A percentile compares a stretch with the other conserved stretches of the same genome.
phyloP scores from a whole-genome alignment of 2,329 filamentous ascomycete species.

The Xylariomycetidae sp. region DNA sequence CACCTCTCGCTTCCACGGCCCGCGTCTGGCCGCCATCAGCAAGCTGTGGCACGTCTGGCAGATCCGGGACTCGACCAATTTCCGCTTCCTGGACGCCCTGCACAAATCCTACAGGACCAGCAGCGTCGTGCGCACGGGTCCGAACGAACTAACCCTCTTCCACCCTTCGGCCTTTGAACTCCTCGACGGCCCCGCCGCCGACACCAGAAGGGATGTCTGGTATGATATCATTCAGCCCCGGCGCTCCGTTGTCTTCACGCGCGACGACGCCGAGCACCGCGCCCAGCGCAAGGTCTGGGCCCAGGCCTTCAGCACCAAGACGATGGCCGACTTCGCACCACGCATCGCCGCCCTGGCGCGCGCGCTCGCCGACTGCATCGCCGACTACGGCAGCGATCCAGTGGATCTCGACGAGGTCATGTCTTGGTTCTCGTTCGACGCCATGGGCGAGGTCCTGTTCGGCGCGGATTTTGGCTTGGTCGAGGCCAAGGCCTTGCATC shows the following conservation, averaged over 20 bases:
- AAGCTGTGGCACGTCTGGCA: slow-evolving; percentile 18
- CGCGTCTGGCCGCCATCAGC: slow-evolving; percentile 24
- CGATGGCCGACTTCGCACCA: slow-evolving; percentile 13
- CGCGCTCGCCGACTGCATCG: slow-evolving; percentile 9
- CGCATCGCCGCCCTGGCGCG: slow-evolving; percentile 8
- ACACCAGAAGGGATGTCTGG: slow-evolving; percentile 15
- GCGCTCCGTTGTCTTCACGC: slow-evolving; percentile 15
- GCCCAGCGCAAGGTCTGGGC: slow-evolving; percentile 13
- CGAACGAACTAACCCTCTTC: slow-evolving; percentile 15
- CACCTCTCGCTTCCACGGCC: slow-evolving; percentile 25
- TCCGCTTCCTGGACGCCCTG: slow-evolving; percentile 12
- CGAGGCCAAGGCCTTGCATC: slow-evolving; percentile 6
- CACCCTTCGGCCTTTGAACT: slow-evolving; percentile 11
- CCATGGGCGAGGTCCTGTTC: slow-evolving; percentile 15
- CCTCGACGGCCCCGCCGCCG: slow-evolving; percentile 13
- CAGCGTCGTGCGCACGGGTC: slow-evolving; percentile 3
- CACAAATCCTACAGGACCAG: not conserved
- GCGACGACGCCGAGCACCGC: slow-evolving; percentile 11
- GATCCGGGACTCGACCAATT: slow-evolving; percentile 12
- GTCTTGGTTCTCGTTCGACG: slow-evolving; percentile 15
- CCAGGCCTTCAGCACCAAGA: slow-evolving; percentile 11
- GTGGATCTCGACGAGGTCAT: slow-evolving; percentile 13
- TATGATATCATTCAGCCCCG: slow-evolving; percentile 15
- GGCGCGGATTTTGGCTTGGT: slow-evolving; percentile 11
- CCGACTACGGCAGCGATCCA: slow-evolving; percentile 1